Percentiles rank a stretch among this genome's conserved stretches.
phyloP scores from a whole-genome alignment of 1,284 basidiomycete species.

The Sporisorium reilianum region DNA sequence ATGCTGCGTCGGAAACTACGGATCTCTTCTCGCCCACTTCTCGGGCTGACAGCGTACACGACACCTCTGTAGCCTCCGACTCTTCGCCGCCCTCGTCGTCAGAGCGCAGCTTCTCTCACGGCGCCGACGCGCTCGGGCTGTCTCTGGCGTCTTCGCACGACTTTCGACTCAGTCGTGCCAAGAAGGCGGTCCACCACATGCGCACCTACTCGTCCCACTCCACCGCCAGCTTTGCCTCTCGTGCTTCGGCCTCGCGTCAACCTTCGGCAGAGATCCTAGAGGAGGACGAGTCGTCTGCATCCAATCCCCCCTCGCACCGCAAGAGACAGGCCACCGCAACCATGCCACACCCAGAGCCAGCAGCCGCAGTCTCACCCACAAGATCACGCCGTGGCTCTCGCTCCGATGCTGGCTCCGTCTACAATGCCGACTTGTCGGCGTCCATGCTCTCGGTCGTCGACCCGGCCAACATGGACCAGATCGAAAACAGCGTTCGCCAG shows the following conservation, averaged over 20 bases:
- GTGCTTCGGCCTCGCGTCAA: constrained; percentile 33
- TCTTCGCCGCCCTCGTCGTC: constrained; percentile 35
- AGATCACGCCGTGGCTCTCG: constrained; percentile 29
- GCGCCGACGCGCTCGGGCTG: constrained; percentile 18
- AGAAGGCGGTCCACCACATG: constrained; percentile 40
- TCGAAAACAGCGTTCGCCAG: constrained; percentile 58
- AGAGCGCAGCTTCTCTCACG: constrained; percentile 25
- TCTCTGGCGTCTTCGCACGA: constrained; percentile 27
- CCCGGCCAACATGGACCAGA: constrained; percentile 41
- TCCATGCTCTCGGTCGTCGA: constrained; percentile 50
- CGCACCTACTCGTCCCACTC: constrained; percentile 44
- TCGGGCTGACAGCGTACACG: constrained; percentile 7
- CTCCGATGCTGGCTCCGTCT: constrained; percentile 35
- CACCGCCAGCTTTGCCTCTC: constrained; percentile 38
- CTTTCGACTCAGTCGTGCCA: constrained; percentile 31
- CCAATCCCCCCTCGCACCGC: constrained; percentile 8
- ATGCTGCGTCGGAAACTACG: constrained; percentile 12
- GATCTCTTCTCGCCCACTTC: constrained; percentile 31
- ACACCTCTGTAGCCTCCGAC: constrained; percentile 16
- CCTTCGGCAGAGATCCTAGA: constrained; percentile 39
- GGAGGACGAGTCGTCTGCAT: constrained; percentile 25
- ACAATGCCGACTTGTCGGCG: constrained; percentile 30
- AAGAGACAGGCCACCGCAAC: background rate
- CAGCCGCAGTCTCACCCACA: constrained; percentile 19
- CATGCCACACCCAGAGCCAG: constrained; percentile 17